phyloP scores from a whole-genome alignment of 495 filamentous ascomycete species.

The Penicillium coprophilum region DNA sequence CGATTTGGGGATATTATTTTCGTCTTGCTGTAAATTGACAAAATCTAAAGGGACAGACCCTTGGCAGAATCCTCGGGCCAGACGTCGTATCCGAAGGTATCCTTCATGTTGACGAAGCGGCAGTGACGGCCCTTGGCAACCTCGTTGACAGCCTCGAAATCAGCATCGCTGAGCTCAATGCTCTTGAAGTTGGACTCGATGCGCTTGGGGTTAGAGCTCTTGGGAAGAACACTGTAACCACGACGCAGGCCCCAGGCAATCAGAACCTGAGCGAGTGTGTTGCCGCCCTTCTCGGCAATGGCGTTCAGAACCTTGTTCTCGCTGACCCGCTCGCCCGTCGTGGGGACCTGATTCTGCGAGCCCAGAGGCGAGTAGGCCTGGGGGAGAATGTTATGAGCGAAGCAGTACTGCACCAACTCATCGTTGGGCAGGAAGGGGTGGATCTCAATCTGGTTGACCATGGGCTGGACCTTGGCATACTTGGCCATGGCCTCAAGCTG shows the following conservation, averaged over 20 bases:
- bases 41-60: constrained; percentile 37
- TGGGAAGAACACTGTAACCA: constrained; percentile 71
- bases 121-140: constrained; percentile 60
- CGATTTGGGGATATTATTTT: constrained; percentile 18
- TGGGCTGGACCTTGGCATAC: constrained; percentile 65
- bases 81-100: constrained; percentile 58
- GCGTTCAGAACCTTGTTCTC: constrained; percentile 60
- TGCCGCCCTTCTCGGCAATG: constrained; percentile 62
- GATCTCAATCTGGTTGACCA: constrained; percentile 88
- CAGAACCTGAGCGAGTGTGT: constrained; percentile 64
- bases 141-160: constrained; percentile 58
- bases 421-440: constrained; percentile 88
- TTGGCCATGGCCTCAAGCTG: constrained; percentile 68
- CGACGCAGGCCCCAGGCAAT: constrained; percentile 70
- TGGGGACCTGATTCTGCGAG: constrained; percentile 60
- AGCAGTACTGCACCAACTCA: constrained; percentile 65
- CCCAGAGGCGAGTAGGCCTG: constrained; percentile 76
- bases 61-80: constrained; percentile 50
- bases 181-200: constrained; percentile 67
- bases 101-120: constrained; percentile 81
- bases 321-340: constrained; percentile 60
- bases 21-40: constrained; percentile 4
- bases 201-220: constrained; percentile 62
- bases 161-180: constrained; percentile 55
- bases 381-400: constrained; percentile 68